phyloP scores from a whole-genome alignment of 345 rosid genomes.

The Pseudoturritis turrita region DNA sequence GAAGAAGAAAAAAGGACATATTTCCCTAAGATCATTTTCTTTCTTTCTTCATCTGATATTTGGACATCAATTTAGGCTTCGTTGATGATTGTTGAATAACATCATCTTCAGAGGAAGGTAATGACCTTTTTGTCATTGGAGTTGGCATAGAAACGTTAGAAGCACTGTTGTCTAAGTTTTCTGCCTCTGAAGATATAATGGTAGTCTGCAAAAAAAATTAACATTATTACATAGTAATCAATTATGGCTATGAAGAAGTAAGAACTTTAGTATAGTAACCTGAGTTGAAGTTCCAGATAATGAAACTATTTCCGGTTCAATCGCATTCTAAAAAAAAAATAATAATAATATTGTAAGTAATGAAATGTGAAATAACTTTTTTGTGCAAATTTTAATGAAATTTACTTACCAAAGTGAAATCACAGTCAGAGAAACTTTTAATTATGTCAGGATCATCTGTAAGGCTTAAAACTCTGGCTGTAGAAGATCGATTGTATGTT shows the following conservation, averaged over 20 bases:
- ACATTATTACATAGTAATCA: no score
- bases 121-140: not conserved
- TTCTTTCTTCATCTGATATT: not conserved
- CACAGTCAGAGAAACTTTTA: not conserved
- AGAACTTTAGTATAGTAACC: no score
- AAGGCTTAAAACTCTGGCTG: not conserved
- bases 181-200: no score
- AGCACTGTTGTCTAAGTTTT: no score
- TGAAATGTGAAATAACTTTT: no score
- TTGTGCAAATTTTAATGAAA: no score
- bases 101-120: not conserved
- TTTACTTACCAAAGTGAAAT: not conserved
- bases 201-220: no score
- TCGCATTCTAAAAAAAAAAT: not conserved
- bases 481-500: not conserved
- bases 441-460: not conserved
- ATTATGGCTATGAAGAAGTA: no score
- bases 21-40: not conserved
- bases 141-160: no score
- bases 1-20: no score
- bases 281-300: not conserved
- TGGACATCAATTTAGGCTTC: not conserved
- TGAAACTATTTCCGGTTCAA: not conserved
- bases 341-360: not conserved
- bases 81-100: not conserved